Percentiles rank a stretch among this genome's conserved stretches.
Evolutionary conservation across 208 protist genomes (phyloP).

Genomic region (Crithidia fasciculata): DNA sequence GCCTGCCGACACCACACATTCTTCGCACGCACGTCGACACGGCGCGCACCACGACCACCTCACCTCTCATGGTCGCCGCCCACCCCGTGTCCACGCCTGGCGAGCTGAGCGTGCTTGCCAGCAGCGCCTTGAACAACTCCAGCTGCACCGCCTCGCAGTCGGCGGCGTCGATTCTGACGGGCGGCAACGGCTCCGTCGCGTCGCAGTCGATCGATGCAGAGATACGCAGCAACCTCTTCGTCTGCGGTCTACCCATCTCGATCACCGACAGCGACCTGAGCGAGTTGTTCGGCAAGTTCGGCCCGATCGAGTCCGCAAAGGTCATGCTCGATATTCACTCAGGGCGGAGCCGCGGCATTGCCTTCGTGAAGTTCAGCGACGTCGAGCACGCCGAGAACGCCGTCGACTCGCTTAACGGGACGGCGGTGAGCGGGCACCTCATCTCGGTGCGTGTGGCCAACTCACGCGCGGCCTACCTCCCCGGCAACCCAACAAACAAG

Average conservation of each 20-base stretch:
- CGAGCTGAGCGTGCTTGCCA: background rate
- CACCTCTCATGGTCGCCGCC: background rate
- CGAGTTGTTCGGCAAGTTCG: constrained; percentile 51
- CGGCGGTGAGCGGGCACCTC: constrained; percentile 31
- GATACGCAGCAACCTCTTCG: constrained; percentile 80
- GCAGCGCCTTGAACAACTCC: background rate
- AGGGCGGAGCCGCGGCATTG: constrained; percentile 69
- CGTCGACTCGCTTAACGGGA: constrained; percentile 48
- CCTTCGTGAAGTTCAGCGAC: constrained; percentile 75
- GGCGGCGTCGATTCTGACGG: background rate
- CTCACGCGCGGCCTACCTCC: constrained; percentile 67
- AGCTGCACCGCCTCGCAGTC: constrained; percentile 6
- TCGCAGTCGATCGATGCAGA: constrained; percentile 33
- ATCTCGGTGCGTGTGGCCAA: constrained; percentile 73
- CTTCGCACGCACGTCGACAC: background rate
- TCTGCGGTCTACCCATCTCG: constrained; percentile 55
- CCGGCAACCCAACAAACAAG: constrained; percentile 73
- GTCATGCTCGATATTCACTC: constrained; percentile 88
- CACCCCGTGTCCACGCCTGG: background rate
- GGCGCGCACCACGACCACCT: too few species aligned
- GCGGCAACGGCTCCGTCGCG: background rate
- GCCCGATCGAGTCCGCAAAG: constrained; percentile 74
- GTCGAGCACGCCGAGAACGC: constrained; percentile 51
- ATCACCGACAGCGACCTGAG: constrained; percentile 55
- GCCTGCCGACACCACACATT: background rate